Conservation (phyloP, 306 rosid genomes). For the Rosa persica region DNA sequence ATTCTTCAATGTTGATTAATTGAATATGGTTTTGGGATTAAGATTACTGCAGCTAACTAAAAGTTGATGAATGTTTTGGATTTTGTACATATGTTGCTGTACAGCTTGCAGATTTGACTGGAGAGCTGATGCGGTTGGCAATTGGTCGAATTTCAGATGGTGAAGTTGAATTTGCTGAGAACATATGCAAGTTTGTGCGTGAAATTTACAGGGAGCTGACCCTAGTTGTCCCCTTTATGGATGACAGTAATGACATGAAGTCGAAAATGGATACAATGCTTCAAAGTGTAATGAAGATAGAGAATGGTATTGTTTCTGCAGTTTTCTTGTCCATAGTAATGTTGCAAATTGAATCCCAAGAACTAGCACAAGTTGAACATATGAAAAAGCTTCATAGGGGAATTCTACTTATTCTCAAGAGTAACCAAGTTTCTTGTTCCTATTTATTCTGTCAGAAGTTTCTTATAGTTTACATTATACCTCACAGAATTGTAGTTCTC, state of each 20-base stretch:
- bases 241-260: conserved; percentile 78
- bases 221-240: conserved; percentile 80
- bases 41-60: background rate
- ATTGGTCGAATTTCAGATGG: conserved; percentile 94
- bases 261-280: conserved; percentile 89
- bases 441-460: background rate
- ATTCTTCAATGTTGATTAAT: conserved; percentile 10
- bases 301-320: conserved; percentile 60
- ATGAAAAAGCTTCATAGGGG: background rate
- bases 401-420: background rate
- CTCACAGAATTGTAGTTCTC: background rate
- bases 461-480: background rate
- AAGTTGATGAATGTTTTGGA: conserved; percentile 2
- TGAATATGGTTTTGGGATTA: background rate
- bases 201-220: conserved; percentile 89
- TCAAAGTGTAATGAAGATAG: conserved; percentile 90
- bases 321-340: background rate
- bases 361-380: background rate
- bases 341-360: background rate
- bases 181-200: conserved; percentile 83
- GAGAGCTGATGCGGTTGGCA: conserved; percentile 97
- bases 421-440: background rate
- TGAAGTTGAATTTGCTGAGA: conserved; percentile 76
- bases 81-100: conserved; percentile 27
- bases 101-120: conserved; percentile 96